Evolutionary conservation across 2,329 filamentous ascomycete genomes (phyloP).

Genomic region (Colletotrichum liriopes): DNA sequence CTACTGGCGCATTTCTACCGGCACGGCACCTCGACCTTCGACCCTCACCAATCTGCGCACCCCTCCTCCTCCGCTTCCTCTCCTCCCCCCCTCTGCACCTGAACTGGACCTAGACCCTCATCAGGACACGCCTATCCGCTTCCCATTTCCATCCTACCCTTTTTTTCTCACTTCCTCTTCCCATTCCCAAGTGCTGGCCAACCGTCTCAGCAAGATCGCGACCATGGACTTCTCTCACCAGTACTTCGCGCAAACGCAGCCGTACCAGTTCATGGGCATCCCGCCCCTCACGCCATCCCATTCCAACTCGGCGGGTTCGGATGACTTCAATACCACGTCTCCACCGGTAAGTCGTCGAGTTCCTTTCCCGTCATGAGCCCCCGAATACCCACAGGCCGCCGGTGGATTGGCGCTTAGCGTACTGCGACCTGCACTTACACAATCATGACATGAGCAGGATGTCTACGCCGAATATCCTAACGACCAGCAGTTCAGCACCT

Average conservation of each 20-base stretch:
- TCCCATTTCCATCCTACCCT: slow-evolving; percentile 6
- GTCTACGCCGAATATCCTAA: slow-evolving; percentile 63
- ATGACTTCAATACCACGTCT: slow-evolving; percentile 70
- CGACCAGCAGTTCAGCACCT: slow-evolving; percentile 64
- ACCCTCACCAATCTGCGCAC: slow-evolving; percentile 31
- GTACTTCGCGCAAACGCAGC: slow-evolving; percentile 65
- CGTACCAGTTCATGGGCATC: slow-evolving; percentile 70
- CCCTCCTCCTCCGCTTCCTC: slow-evolving; percentile 6
- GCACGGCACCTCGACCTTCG: slow-evolving; percentile 16
- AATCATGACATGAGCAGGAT: slow-evolving; percentile 60
- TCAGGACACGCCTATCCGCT: slow-evolving; percentile 40
- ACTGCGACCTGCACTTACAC: slow-evolving; percentile 50
- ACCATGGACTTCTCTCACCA: slow-evolving; percentile 70
- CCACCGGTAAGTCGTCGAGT: slow-evolving; percentile 64
- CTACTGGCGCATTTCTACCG: slow-evolving; percentile 23
- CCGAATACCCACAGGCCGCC: slow-evolving; percentile 48
- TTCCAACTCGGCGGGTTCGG: slow-evolving; percentile 68
- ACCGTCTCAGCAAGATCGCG: slow-evolving; percentile 34
- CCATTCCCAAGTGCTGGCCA: slow-evolving; percentile 15
- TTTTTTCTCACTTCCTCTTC: slow-evolving; percentile 10
- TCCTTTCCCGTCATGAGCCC: slow-evolving; percentile 42
- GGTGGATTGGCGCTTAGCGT: slow-evolving; percentile 50
- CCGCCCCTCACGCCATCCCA: slow-evolving; percentile 70
- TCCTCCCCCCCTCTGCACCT: slow-evolving; percentile 5
- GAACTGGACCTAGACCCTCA: slow-evolving; percentile 36